Evolutionary conservation across 1,139 yeast genomes (phyloP).

Genomic region (Taphrina deformans): DNA sequence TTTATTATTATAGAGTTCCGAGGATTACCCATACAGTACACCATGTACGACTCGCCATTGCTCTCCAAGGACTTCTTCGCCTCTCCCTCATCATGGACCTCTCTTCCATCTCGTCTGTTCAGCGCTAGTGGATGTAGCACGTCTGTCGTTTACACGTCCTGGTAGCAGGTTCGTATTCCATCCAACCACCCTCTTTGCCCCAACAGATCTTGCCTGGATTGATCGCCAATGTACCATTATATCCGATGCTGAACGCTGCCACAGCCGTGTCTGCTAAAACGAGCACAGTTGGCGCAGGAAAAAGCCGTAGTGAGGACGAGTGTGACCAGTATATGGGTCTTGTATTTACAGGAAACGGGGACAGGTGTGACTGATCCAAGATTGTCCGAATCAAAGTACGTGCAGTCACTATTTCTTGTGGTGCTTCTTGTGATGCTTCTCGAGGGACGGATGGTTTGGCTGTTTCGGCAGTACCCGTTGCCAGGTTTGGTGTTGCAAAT

Average conservation of each 20-base stretch:
- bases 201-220: constrained; percentile 35
- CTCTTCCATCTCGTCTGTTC: no score
- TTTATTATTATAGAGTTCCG: background rate
- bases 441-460: background rate
- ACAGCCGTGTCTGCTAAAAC: constrained; percentile 35
- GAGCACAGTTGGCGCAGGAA: constrained; percentile 35
- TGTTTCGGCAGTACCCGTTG: constrained; percentile 38
- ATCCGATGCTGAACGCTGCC: constrained; percentile 34
- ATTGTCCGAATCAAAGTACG: constrained; percentile 43
- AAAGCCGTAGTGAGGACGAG: constrained; percentile 64
- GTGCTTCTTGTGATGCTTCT: background rate
- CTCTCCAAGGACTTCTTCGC: background rate
- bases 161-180: constrained; percentile 33
- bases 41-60: background rate
- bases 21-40: background rate
- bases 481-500: constrained; percentile 41
- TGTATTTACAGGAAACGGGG: constrained; percentile 67
- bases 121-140: constrained; percentile 24
- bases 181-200: constrained; percentile 34
- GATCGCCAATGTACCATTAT: constrained; percentile 35
- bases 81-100: no score
- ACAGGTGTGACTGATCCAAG: constrained; percentile 80
- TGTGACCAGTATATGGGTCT: constrained; percentile 69
- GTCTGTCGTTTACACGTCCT: background rate
- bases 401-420: background rate